phyloP scores from a whole-genome alignment of 371 early-diverging fungal genomes.

The Dipsacomyces acuminosporus region DNA sequence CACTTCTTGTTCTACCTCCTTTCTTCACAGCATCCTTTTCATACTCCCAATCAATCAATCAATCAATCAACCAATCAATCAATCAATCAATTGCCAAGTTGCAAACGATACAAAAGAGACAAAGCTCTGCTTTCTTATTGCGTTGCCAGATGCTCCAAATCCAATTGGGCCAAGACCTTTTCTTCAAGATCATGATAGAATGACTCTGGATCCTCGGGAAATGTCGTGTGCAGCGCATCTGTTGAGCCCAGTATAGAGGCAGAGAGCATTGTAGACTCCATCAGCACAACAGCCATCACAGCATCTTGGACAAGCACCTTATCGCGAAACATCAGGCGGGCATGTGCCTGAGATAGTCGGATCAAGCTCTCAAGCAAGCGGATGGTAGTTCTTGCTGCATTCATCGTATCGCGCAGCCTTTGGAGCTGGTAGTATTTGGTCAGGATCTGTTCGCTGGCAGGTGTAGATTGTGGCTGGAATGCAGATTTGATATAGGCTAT shows the following conservation, averaged over 20 bases:
- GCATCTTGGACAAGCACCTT: constrained; percentile 59
- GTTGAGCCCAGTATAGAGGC: constrained; percentile 50
- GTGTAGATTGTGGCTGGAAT: constrained; percentile 53
- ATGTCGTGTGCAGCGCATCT: constrained; percentile 55
- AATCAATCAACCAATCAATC: too few species aligned
- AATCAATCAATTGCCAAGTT: too few species aligned
- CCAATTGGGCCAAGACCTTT: constrained; percentile 20
- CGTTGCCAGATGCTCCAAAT: constrained; percentile 25
- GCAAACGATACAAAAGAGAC: too few species aligned
- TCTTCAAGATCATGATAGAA: constrained; percentile 43
- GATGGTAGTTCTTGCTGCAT: constrained; percentile 69
- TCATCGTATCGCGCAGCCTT: constrained; percentile 57
- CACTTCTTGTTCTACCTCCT: too few species aligned
- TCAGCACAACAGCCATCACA: constrained; percentile 55
- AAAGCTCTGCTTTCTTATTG: neutral
- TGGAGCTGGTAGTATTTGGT: constrained; percentile 64
- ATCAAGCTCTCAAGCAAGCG: constrained; percentile 80
- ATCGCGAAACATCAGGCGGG: constrained; percentile 57
- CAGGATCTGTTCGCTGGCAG: constrained; percentile 56
- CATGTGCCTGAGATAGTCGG: constrained; percentile 82
- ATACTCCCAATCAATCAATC: too few species aligned
- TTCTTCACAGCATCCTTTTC: too few species aligned
- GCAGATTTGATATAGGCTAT: constrained; percentile 52
- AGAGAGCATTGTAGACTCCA: constrained; percentile 60
- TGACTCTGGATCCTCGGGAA: constrained; percentile 55